phyloP scores from a whole-genome alignment of 257 asterid species.

The Lycium barbarum region DNA sequence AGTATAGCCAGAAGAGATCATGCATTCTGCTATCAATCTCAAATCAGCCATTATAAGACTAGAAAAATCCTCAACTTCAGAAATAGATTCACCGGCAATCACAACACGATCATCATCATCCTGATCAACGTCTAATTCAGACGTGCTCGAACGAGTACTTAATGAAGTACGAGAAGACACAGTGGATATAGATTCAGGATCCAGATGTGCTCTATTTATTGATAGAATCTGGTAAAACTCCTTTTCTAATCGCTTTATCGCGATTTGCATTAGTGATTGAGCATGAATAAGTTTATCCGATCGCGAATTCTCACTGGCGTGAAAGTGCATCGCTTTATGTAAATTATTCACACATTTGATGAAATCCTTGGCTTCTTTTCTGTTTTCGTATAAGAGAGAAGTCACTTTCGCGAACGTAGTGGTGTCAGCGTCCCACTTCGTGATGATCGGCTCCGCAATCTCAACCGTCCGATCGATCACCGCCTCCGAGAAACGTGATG shows the following conservation, averaged over 20 bases:
- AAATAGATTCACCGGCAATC: slow-evolving; percentile 37
- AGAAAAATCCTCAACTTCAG: slow-evolving; percentile 67
- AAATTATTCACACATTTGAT: slow-evolving; percentile 58
- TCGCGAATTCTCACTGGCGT: slow-evolving; percentile 51
- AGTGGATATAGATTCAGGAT: slow-evolving; percentile 80
- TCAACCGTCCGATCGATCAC: slow-evolving; percentile 74
- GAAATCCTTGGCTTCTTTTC: slow-evolving; percentile 67
- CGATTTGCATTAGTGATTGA: slow-evolving; percentile 74
- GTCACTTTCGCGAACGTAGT: slow-evolving; percentile 64
- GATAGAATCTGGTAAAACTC: slow-evolving; percentile 88
- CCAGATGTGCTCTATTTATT: slow-evolving; percentile 77
- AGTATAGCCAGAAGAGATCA: slow-evolving; percentile 75
- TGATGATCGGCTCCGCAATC: slow-evolving; percentile 58
- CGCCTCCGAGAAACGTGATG: slow-evolving; percentile 60
- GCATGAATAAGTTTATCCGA: slow-evolving; percentile 65
- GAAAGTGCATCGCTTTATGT: slow-evolving; percentile 74
- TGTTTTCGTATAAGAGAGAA: slow-evolving; percentile 73
- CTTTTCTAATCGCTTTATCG: slow-evolving; percentile 82
- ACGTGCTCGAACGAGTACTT: slow-evolving; percentile 51
- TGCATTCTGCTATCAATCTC: slow-evolving; percentile 75
- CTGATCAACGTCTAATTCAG: slow-evolving; percentile 52
- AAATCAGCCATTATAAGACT: slow-evolving; percentile 64
- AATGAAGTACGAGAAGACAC: slow-evolving; percentile 68
- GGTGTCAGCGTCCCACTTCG: slow-evolving; percentile 73
- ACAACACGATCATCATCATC: slow-evolving; percentile 48